Percentiles rank a stretch among this genome's conserved stretches.
Evolutionary conservation across 768 basidiomycete genomes (phyloP).

Genomic region (Sarcomyxa edulis): DNA sequence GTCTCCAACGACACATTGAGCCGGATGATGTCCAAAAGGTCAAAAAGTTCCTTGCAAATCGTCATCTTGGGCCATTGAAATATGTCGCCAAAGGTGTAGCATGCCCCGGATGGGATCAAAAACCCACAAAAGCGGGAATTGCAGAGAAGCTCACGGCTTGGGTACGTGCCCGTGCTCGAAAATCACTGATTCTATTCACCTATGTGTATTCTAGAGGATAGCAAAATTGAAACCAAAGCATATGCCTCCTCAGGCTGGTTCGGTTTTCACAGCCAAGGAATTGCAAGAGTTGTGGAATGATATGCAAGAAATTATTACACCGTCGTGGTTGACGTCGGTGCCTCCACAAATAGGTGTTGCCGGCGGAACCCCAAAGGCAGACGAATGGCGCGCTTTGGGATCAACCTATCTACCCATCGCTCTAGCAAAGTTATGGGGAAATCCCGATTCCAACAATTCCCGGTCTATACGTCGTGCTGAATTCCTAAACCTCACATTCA

Average conservation of each 20-base stretch:
- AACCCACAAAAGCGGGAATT: not conserved
- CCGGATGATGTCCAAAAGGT: not conserved
- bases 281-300: conserved; percentile 1
- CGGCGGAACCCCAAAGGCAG: conserved; percentile 28
- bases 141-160: not conserved
- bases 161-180: not conserved
- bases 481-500: conserved; percentile 1
- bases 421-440: conserved; percentile 25
- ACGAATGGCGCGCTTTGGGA: conserved; percentile 24
- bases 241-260: too few relatives aligned
- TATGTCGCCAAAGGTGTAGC: conserved; percentile 1
- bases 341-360: conserved; percentile 20
- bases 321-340: conserved; percentile 21
- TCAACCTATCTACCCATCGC: conserved; percentile 27
- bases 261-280: conserved; percentile 1
- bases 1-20: not conserved
- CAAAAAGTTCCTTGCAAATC: too few relatives aligned
- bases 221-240: too few relatives aligned
- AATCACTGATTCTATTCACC: not conserved
- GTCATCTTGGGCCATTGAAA: not conserved
- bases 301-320: conserved; percentile 11
- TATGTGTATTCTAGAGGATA: not conserved
- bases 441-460: not conserved
- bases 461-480: not conserved
- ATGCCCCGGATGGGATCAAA: not conserved